Percentiles rank a stretch among this genome's conserved stretches.
phyloP scores from a whole-genome alignment of 345 rosid species.

The Salix viminalis region DNA sequence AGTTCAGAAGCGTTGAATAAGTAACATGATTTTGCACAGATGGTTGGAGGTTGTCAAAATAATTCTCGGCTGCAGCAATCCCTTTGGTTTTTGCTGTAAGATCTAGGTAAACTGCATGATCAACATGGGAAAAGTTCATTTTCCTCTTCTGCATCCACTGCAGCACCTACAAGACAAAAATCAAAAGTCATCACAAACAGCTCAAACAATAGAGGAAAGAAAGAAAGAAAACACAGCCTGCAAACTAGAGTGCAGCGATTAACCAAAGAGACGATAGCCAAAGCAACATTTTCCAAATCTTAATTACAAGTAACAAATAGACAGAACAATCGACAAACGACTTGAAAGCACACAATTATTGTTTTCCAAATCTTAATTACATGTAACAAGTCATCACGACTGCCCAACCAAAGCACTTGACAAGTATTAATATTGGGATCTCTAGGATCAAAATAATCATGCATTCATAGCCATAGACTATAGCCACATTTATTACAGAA shows the following conservation, averaged over 20 bases:
- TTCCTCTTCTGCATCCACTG: conserved; percentile 81
- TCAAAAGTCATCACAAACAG: not conserved
- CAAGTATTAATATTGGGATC: not conserved
- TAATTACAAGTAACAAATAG: not conserved
- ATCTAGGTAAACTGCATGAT: conserved; percentile 53
- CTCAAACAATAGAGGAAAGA: not conserved
- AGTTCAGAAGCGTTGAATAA: conserved; percentile 58
- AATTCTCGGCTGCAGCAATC: conserved; percentile 53
- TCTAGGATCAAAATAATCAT: not conserved
- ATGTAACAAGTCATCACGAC: not conserved
- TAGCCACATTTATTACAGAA: not conserved
- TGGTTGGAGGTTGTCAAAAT: conserved; percentile 39
- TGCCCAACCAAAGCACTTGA: not conserved
- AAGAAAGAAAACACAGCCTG: not conserved
- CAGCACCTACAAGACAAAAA: conserved; percentile 40
- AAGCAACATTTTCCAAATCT: not conserved
- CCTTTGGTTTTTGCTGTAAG: conserved; percentile 60
- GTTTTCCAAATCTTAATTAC: not conserved
- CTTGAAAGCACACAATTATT: not conserved
- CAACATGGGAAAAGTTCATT: conserved; percentile 32
- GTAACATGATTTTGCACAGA: conserved; percentile 29
- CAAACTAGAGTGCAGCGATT: not conserved
- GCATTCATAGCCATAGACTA: not conserved
- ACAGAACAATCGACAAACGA: not conserved
- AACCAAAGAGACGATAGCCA: not conserved